phyloP scores from a whole-genome alignment of 2,329 filamentous ascomycete genomes.

The Chrysoporthe deuterocubensis region DNA sequence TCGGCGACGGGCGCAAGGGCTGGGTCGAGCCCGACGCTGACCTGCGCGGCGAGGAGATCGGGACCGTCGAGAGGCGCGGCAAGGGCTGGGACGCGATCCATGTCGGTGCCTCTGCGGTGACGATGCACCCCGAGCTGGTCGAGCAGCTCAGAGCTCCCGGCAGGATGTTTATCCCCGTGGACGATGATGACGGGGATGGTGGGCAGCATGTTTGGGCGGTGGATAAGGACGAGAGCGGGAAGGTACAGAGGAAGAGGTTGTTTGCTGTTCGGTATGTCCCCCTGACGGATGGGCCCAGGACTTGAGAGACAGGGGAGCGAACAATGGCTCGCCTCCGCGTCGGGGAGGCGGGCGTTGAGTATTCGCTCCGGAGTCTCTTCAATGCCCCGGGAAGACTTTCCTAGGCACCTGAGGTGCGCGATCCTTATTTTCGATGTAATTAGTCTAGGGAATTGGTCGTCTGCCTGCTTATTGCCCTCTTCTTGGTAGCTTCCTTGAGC shows the following conservation, averaged over 20 bases:
- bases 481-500: no score
- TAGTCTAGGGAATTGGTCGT: not conserved
- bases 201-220: slow-evolving; percentile 74
- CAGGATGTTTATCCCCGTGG: slow-evolving; percentile 78
- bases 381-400: no score
- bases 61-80: slow-evolving; percentile 51
- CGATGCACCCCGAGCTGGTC: slow-evolving; percentile 73
- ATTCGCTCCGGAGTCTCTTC: no score
- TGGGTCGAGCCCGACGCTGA: slow-evolving; percentile 50
- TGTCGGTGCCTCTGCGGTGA: slow-evolving; percentile 82
- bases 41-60: not conserved
- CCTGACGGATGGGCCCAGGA: slow-evolving; percentile 68
- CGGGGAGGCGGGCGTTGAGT: no score
- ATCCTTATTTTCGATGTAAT: not conserved
- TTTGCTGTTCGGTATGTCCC: slow-evolving; percentile 80
- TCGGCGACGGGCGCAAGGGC: slow-evolving; percentile 74
- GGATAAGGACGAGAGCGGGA: slow-evolving; percentile 70
- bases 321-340: no score
- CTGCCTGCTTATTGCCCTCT: not conserved
- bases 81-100: slow-evolving; percentile 89
- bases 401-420: not conserved
- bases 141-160: slow-evolving; percentile 81
- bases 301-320: not conserved
- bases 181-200: slow-evolving; percentile 51
- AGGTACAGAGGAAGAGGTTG: slow-evolving; percentile 61